A percentile compares a stretch with the other conserved stretches of the same genome.
Evolutionary conservation across 2,329 filamentous ascomycete genomes (phyloP).

Genomic region (Cladosporium halotolerans): DNA sequence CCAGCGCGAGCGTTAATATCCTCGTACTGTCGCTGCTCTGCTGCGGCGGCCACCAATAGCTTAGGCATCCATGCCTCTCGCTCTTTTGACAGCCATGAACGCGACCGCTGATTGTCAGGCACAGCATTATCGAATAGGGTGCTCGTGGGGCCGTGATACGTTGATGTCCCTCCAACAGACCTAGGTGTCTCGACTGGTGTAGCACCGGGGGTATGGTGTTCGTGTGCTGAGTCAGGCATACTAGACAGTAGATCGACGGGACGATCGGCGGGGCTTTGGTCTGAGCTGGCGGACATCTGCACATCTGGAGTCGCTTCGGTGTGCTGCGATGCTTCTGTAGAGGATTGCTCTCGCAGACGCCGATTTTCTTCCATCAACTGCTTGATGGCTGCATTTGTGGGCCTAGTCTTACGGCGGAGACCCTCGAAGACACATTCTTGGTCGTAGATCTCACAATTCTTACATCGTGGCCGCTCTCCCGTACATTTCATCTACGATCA

Average conservation of each 20-base stretch:
- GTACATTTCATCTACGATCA: constrained; percentile 44
- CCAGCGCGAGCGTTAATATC: constrained; percentile 40
- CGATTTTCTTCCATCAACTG: constrained; percentile 17
- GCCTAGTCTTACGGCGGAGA: constrained; percentile 27
- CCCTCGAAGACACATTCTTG: constrained; percentile 40
- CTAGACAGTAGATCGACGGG: neutral
- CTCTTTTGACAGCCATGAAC: constrained; percentile 14
- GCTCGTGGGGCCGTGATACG: constrained; percentile 47
- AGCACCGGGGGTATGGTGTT: neutral
- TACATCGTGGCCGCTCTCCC: constrained; percentile 39
- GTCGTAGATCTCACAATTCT: constrained; percentile 42
- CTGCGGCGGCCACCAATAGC: constrained; percentile 39
- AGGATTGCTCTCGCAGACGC: constrained; percentile 13
- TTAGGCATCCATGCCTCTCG: constrained; percentile 34
- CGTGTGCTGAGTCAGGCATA: neutral
- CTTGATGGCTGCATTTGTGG: constrained; percentile 18
- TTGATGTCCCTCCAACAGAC: constrained; percentile 28
- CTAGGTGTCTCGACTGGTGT: constrained; percentile 11
- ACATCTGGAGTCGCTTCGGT: neutral
- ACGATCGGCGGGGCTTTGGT: neutral
- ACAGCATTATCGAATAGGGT: constrained; percentile 41
- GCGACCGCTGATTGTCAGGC: constrained; percentile 7
- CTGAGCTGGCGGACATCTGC: constrained; percentile 26
- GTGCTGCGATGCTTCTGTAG: neutral
- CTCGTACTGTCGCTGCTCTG: constrained; percentile 46